Evolutionary conservation across 371 early-diverging fungal genomes (phyloP).

Genomic region (Circinella umbellata): DNA sequence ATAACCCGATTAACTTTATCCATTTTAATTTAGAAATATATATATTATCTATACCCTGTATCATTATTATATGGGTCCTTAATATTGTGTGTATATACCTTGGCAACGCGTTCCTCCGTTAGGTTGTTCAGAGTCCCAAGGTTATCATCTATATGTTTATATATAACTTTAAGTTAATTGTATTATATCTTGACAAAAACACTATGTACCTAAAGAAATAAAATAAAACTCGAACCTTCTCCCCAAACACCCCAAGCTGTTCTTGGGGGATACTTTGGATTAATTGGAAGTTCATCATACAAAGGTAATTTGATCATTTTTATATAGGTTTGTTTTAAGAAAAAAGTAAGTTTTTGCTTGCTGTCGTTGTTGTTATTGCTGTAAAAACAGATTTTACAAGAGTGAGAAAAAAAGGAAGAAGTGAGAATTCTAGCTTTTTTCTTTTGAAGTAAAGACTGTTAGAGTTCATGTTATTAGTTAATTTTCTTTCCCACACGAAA

Average conservation of each 20-base stretch:
- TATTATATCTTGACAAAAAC: too few relatives aligned
- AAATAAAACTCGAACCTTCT: conserved; percentile 5
- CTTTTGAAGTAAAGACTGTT: too few relatives aligned
- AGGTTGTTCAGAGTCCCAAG: conserved; percentile 48
- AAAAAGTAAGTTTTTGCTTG: neutral
- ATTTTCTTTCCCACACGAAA: neutral
- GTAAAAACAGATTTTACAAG: neutral
- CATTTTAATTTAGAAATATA: too few relatives aligned
- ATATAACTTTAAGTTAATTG: too few relatives aligned
- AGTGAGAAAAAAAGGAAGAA: too few relatives aligned
- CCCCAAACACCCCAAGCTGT: conserved; percentile 56
- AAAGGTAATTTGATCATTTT: conserved; percentile 21
- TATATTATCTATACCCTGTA: too few relatives aligned
- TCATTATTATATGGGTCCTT: too few relatives aligned
- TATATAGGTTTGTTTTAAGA: neutral
- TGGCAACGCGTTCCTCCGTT: conserved; percentile 35
- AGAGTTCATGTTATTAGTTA: neutral
- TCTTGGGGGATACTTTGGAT: conserved; percentile 22
- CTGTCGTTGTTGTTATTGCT: neutral
- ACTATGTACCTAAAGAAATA: too few relatives aligned
- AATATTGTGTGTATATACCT: conserved; percentile 21
- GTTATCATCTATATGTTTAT: conserved; percentile 32
- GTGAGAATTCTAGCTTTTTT: too few relatives aligned
- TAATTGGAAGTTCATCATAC: conserved; percentile 30
- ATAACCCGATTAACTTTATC: too few relatives aligned